Conservation (phyloP, 345 rosid genomes). For the Leavenworthia alabamica region DNA sequence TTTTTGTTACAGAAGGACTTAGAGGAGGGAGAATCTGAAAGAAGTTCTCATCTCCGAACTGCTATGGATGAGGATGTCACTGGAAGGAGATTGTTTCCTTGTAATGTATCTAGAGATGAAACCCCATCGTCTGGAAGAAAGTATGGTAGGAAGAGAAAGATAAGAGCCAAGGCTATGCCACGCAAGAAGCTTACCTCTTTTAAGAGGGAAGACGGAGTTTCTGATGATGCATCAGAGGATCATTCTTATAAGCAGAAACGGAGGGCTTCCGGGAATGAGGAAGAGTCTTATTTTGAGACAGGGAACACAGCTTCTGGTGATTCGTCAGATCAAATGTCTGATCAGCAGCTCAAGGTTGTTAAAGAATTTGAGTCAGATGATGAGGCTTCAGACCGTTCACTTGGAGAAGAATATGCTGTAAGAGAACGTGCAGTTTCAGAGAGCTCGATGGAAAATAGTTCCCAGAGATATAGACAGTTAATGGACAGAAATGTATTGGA, state of each 20-base stretch:
- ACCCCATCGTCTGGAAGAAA: conserved; percentile 37
- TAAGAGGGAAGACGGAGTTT: conserved; percentile 41
- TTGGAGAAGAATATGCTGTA: conserved; percentile 34
- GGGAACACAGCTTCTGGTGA: conserved; percentile 39
- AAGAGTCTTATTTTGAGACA: conserved; percentile 34
- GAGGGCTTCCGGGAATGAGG: conserved; percentile 36
- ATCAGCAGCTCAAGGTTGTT: conserved; percentile 25
- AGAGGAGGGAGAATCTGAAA: conserved; percentile 55
- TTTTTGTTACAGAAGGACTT: conserved; percentile 47
- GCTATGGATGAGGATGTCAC: conserved; percentile 38
- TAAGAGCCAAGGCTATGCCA: conserved; percentile 32
- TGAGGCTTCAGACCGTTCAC: conserved; percentile 48
- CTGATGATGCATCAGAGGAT: conserved; percentile 51
- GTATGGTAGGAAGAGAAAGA: conserved; percentile 62
- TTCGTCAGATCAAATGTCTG: conserved; percentile 36
- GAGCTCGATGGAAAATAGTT: conserved; percentile 38
- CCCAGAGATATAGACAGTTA: conserved; percentile 29
- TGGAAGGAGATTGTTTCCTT: conserved; percentile 34
- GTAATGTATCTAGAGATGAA: conserved; percentile 31
- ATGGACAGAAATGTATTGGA: too few relatives aligned
- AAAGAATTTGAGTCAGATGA: conserved; percentile 39
- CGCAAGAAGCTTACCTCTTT: conserved; percentile 41
- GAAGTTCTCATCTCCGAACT: conserved; percentile 31
- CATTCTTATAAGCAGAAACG: conserved; percentile 39
- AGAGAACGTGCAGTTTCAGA: conserved; percentile 46